Base-by-base conservation (phyloP, 441 rosid genomes). In the Arabidopsis lyrata region DNA sequence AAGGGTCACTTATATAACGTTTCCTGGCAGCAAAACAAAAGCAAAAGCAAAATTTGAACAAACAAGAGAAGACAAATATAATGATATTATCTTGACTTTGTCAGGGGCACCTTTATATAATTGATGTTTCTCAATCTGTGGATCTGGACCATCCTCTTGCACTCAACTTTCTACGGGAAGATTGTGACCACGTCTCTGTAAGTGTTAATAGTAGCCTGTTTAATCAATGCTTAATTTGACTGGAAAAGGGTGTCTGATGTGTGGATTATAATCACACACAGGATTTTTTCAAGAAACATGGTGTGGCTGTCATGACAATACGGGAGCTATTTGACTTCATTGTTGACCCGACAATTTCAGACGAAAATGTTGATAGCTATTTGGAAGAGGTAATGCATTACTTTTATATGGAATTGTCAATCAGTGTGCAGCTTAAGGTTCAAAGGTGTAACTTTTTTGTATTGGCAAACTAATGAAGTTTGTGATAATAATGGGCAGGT, bases 81-180 rank as follows among this genome's bases (percentile, higher is more conserved):
- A 50, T 66, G 15, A 70, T 32, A 15, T 59, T 24, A 35, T 32
- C 31, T 58, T 72, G 63, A 53, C n/a, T 60, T 77, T 73, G 45
- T 52, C 82, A 95, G 99, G 96, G 93, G 38, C 99, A 91, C 78
- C 85, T 95, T 65, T 83, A 91, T 66, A 86, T 95, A 52, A 95
- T 95, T 69, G 99, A 95, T 66, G 98, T 95, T 60, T 95, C 99
- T 42, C 98, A 95, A 78, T 42, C 97, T 6, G 99, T 95, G 81
- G 99, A 95, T 77, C 97, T 91, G 3, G 99, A 95, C 81, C 98
- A 92, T 76, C 99, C 98, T 24, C 91, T 81, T 63, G 87, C 98
- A 62, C 91, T 92, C 72, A 97, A 88, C 81, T 92, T 92, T 76
- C 79, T 95, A 38, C 88, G 93, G 35, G 98, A 95, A 85, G 99